A percentile compares a stretch with the other conserved stretches of the same genome.
Conservation (phyloP, 805 yeast genomes). For the Metschnikowia koreensis region DNA sequence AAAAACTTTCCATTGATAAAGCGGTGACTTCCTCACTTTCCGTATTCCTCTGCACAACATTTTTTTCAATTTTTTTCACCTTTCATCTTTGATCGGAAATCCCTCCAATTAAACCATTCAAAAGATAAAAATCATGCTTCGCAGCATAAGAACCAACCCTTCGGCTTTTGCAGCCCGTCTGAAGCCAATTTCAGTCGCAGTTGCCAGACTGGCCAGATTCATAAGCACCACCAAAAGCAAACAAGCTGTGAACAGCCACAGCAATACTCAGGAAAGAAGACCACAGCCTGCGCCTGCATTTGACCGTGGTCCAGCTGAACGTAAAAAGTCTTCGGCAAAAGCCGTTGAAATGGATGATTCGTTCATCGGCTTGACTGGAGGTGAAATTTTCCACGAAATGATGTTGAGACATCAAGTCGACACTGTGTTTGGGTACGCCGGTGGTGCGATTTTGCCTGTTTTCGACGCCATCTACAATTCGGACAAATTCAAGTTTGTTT, state of each 20-base stretch:
- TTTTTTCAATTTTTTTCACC: not conserved
- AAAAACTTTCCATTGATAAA: not conserved
- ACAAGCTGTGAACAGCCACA: conserved; percentile 28
- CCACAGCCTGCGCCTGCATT: conserved; percentile 54
- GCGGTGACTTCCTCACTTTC: not conserved
- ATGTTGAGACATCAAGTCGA: conserved; percentile 95
- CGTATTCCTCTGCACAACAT: not conserved
- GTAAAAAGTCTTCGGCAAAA: conserved; percentile 4
- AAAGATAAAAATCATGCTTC: conserved; percentile 13
- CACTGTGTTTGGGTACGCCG: conserved; percentile 96
- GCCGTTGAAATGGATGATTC: conserved; percentile 68
- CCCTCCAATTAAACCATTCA: not conserved
- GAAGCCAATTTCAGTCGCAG: conserved; percentile 8
- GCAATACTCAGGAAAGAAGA: conserved; percentile 24
- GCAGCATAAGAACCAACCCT: conserved; percentile 16
- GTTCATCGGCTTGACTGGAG: conserved; percentile 95
- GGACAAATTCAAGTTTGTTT: conserved; percentile 79
- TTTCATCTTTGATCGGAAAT: not conserved
- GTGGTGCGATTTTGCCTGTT: conserved; percentile 98
- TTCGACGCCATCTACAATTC: conserved; percentile 96
- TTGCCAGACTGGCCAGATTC: conserved; percentile 23
- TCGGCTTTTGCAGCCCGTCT: conserved; percentile 12
- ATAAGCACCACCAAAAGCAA: conserved; percentile 31
- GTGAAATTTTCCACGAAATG: conserved; percentile 98
- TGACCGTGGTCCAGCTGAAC: conserved; percentile 30